Conservation (phyloP, 2,329 filamentous ascomycete species). For the Exophiala xenobiotica region DNA sequence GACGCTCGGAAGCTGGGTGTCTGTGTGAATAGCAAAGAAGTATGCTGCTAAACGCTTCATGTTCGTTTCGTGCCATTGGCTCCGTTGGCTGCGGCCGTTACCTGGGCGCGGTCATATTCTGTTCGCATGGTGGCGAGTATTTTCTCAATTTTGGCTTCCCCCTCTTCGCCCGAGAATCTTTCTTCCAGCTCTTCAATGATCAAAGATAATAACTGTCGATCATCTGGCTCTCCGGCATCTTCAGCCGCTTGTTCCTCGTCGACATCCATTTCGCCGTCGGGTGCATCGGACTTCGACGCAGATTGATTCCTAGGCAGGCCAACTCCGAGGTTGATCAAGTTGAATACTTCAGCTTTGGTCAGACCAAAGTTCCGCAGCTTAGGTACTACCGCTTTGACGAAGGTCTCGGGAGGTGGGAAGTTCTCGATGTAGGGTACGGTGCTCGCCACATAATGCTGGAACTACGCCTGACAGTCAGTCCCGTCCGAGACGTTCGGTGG, state of each 20-base stretch:
- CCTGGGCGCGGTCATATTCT: slow-evolving; percentile 13
- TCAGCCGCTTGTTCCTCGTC: slow-evolving; percentile 15
- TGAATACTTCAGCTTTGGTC: slow-evolving; percentile 48
- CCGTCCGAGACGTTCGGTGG: not conserved
- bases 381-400: slow-evolving; percentile 39
- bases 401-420: slow-evolving; percentile 39
- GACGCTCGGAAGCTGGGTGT: no score
- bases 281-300: not conserved
- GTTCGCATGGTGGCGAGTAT: slow-evolving; percentile 20
- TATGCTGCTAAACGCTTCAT: no score
- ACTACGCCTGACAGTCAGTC: slow-evolving; percentile 15
- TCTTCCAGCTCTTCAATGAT: slow-evolving; percentile 30
- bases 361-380: slow-evolving; percentile 42
- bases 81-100: slow-evolving; percentile 3
- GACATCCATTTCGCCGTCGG: slow-evolving; percentile 6
- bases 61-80: slow-evolving; percentile 5
- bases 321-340: slow-evolving; percentile 47
- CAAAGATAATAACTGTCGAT: slow-evolving; percentile 22
- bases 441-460: slow-evolving; percentile 18
- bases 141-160: slow-evolving; percentile 25
- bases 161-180: slow-evolving; percentile 29
- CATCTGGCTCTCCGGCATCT: slow-evolving; percentile 16
- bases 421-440: slow-evolving; percentile 21
- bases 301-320: slow-evolving; percentile 33
- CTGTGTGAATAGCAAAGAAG: no score